phyloP scores from a whole-genome alignment of 768 basidiomycete genomes.

The Lanmaoa rubissima region DNA sequence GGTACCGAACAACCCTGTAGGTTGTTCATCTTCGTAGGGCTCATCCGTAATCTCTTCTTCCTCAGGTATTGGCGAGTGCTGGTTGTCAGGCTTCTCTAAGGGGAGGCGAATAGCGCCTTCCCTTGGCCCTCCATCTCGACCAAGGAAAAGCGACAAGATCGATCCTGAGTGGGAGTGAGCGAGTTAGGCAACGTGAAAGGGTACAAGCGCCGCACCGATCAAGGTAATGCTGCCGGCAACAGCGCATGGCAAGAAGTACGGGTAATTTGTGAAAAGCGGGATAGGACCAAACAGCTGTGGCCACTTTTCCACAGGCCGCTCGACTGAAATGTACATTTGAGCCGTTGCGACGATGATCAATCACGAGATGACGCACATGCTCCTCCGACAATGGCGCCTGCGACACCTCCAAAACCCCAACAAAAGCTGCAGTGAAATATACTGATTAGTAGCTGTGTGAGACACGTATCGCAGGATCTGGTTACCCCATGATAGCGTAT shows the following conservation, averaged over 20 bases:
- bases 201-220: slow-evolving; percentile 44
- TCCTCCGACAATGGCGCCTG: slow-evolving; percentile 84
- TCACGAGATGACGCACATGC: slow-evolving; percentile 51
- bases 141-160: slow-evolving; percentile 83
- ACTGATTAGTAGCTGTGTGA: background rate
- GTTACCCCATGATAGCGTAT: slow-evolving; percentile 85
- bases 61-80: slow-evolving; percentile 59
- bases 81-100: slow-evolving; percentile 61
- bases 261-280: slow-evolving; percentile 71
- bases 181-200: background rate
- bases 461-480: background rate
- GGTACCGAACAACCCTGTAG: slow-evolving; percentile 35
- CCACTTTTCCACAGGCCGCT: slow-evolving; percentile 85
- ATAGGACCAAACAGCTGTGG: slow-evolving; percentile 66
- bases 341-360: background rate
- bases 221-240: slow-evolving; percentile 77
- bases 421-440: slow-evolving; percentile 57
- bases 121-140: slow-evolving; percentile 86
- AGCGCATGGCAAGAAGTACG: slow-evolving; percentile 86
- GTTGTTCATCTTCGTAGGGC: slow-evolving; percentile 42
- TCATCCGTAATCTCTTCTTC: slow-evolving; percentile 55
- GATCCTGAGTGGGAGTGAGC: slow-evolving; percentile 53
- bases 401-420: slow-evolving; percentile 96
- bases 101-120: slow-evolving; percentile 82
- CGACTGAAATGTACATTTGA: slow-evolving; percentile 49